phyloP scores from a whole-genome alignment of 768 basidiomycete genomes.

The Tulasnella sp. region DNA sequence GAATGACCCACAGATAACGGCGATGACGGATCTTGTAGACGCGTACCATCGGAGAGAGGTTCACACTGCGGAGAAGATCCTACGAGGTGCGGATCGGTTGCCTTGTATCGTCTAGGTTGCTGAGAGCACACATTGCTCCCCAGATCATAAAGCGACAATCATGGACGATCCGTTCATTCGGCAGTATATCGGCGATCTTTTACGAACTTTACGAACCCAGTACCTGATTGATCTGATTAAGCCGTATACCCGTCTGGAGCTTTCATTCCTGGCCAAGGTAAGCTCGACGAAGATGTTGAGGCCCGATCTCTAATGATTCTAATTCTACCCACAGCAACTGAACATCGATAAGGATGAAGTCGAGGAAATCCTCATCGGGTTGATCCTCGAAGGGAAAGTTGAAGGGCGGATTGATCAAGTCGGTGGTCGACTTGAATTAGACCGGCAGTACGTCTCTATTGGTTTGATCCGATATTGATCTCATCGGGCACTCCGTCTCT shows the following conservation, averaged over 20 bases:
- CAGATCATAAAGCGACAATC: conserved; percentile 89
- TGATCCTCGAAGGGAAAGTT: conserved; percentile 94
- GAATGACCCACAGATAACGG: conserved; percentile 89
- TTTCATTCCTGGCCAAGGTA: conserved; percentile 86
- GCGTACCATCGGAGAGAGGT: conserved; percentile 96
- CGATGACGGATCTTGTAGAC: conserved; percentile 94
- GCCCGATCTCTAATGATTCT: too few species aligned
- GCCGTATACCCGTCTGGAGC: conserved; percentile 88
- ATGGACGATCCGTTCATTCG: conserved; percentile 94
- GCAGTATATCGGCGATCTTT: conserved; percentile 89
- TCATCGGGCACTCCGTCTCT: conserved; percentile 5
- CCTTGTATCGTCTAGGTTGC: neutral
- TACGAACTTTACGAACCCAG: conserved; percentile 86
- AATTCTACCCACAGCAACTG: conserved; percentile 56
- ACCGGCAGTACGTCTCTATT: conserved; percentile 51
- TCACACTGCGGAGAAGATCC: conserved; percentile 91
- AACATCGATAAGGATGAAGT: conserved; percentile 88
- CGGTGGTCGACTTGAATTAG: conserved; percentile 81
- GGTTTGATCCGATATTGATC: too few species aligned
- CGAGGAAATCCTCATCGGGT: conserved; percentile 82
- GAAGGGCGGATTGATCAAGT: conserved; percentile 97
- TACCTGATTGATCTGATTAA: conserved; percentile 98
- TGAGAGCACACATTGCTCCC: neutral
- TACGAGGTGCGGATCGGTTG: conserved; percentile 48
- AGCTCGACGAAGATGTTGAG: conserved; percentile 16